These are phyloP conservation scores for Penicillium sp. DNA, from an alignment of 2,329 filamentous ascomycete species.

Conservation along the genomic window DNA sequence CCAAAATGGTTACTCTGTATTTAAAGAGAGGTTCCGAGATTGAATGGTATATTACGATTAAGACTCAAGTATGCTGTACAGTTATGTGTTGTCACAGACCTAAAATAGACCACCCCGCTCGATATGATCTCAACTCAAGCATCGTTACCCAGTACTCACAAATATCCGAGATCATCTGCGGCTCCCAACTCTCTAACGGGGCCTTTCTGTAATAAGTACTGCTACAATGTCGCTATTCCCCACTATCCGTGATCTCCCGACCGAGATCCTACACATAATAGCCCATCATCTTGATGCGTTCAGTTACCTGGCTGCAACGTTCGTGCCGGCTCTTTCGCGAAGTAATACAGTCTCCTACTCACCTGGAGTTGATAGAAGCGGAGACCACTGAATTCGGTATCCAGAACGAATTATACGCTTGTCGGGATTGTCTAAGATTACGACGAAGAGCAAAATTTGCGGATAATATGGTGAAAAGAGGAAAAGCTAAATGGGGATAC, in stretches of 20 bases:
- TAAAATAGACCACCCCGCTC: no score
- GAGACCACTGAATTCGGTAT: neutral
- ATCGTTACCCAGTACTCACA: no score
- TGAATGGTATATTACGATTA: no score
- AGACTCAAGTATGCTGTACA: no score
- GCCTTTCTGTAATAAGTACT: neutral
- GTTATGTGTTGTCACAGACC: no score
- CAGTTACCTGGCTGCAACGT: constrained; percentile 1
- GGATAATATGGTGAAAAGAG: constrained; percentile 6
- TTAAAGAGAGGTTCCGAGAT: no score
- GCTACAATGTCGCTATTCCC: neutral
- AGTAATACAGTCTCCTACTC: constrained; percentile 1
- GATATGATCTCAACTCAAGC: no score
- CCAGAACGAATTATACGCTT: constrained; percentile 8
- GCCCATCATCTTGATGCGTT: constrained; percentile 1
- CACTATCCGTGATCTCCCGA: constrained; percentile 1
- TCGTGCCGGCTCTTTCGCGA: constrained; percentile 1
- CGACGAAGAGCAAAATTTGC: constrained; percentile 8
- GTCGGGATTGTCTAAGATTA: constrained; percentile 4
- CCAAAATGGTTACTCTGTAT: no score
- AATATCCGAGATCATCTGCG: no score
- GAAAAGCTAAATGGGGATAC: constrained; percentile 1
- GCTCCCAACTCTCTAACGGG: neutral
- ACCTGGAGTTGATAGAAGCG: constrained; percentile 1
- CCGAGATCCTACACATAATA: constrained; percentile 2